Evolutionary conservation across 192 early-diverging fungal genomes (phyloP).

Genomic region (Entomortierella chlamydospora): DNA sequence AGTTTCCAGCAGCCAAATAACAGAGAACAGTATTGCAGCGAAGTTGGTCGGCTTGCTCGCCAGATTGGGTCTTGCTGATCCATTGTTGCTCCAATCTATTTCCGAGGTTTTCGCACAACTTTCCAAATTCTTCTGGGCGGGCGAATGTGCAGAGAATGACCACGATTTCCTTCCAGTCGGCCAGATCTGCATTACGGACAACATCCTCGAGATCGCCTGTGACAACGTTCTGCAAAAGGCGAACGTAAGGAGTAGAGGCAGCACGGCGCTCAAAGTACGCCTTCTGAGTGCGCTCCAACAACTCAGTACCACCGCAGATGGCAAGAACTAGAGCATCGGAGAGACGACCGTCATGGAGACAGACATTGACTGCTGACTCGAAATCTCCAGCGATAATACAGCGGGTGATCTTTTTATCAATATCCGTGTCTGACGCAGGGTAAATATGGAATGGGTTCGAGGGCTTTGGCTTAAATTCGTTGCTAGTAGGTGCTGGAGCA

Average conservation of each 20-base stretch:
- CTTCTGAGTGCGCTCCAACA: slow-evolving; percentile 78
- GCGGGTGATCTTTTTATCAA: slow-evolving; percentile 85
- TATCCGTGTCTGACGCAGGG: slow-evolving; percentile 71
- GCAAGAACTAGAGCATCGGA: slow-evolving; percentile 93
- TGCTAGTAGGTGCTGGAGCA: slow-evolving; percentile 6
- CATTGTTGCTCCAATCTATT: slow-evolving; percentile 67
- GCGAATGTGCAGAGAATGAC: slow-evolving; percentile 96
- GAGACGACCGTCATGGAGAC: slow-evolving; percentile 82
- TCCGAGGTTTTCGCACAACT: slow-evolving; percentile 76
- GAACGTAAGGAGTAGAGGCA: slow-evolving; percentile 79
- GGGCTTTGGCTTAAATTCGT: slow-evolving; percentile 37
- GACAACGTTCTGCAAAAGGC: slow-evolving; percentile 85
- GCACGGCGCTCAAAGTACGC: slow-evolving; percentile 85
- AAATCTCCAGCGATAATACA: slow-evolving; percentile 93
- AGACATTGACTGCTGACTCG: slow-evolving; percentile 90
- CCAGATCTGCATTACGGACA: slow-evolving; percentile 79
- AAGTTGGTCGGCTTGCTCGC: slow-evolving; percentile 31
- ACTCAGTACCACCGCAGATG: slow-evolving; percentile 83
- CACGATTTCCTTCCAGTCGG: slow-evolving; percentile 93
- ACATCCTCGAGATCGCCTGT: slow-evolving; percentile 86
- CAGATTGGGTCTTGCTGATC: slow-evolving; percentile 28
- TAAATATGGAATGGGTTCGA: slow-evolving; percentile 61
- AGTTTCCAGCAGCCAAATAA: slow-evolving; percentile 83
- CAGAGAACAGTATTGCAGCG: slow-evolving; percentile 81
- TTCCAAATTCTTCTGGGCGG: slow-evolving; percentile 83